A percentile compares a stretch with the other conserved stretches of the same genome.
phyloP scores from a whole-genome alignment of 495 filamentous ascomycete genomes.

The Immersiella caudata region DNA sequence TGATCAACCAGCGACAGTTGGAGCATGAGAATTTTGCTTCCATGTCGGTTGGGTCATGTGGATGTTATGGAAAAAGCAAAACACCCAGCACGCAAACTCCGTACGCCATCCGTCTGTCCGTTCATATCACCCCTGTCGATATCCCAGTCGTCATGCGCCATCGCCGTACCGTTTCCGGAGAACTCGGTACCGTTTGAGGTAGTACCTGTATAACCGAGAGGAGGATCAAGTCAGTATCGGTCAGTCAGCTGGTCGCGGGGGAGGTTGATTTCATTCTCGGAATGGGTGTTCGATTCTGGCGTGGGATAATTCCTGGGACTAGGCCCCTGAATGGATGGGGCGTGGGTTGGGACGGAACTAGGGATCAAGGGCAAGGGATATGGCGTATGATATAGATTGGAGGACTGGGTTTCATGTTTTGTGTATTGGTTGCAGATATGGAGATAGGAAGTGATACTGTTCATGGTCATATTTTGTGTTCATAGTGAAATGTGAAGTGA shows the following conservation, averaged over 20 bases:
- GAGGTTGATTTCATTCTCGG: not conserved
- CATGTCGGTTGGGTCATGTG: not conserved
- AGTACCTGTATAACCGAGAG: slow-evolving; percentile 65
- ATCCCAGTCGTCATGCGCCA: slow-evolving; percentile 24
- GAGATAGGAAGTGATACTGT: not conserved
- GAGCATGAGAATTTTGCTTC: not conserved
- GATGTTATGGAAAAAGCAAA: not conserved
- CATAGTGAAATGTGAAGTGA: not conserved
- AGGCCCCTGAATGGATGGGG: not conserved
- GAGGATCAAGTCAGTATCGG: slow-evolving; percentile 21
- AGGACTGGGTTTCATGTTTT: not conserved
- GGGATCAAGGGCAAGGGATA: not conserved
- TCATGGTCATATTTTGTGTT: not conserved
- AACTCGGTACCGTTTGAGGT: slow-evolving; percentile 89
- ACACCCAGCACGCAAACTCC: not conserved
- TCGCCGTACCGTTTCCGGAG: slow-evolving; percentile 85
- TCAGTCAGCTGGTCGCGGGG: slow-evolving; percentile 1
- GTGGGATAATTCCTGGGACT: not conserved
- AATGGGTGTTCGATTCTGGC: not conserved
- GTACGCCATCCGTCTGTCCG: not conserved
- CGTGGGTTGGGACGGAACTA: not conserved
- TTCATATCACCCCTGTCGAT: not conserved
- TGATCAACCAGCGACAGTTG: not conserved
- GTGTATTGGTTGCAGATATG: not conserved
- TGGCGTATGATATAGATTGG: slow-evolving; percentile 6